Percentiles rank a stretch among this genome's conserved stretches.
phyloP scores from a whole-genome alignment of 768 basidiomycete genomes.

The Russula sp. region DNA sequence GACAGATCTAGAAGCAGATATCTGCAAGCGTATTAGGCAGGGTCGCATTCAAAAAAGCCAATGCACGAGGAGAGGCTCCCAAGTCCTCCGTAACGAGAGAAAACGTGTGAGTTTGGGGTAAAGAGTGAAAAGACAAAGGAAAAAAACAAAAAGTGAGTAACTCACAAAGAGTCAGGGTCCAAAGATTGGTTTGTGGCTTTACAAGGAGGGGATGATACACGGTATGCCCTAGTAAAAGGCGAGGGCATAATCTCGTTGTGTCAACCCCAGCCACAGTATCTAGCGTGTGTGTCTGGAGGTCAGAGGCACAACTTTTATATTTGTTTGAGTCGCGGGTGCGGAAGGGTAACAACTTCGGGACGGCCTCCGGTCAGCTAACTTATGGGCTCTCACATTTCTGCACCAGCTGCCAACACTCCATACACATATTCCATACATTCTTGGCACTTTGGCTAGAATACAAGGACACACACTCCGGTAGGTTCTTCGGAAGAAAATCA shows the following conservation, averaged over 20 bases:
- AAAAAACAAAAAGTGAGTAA: neutral
- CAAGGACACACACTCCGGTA: neutral
- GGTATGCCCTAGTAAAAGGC: constrained; percentile 66
- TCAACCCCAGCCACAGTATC: constrained; percentile 5
- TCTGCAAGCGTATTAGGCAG: constrained; percentile 5
- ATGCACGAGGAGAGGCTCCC: too few relatives aligned
- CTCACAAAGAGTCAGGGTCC: constrained; percentile 23
- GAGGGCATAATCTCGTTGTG: constrained; percentile 45
- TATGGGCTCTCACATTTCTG: too few relatives aligned
- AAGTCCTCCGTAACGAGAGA: neutral
- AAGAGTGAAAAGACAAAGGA: too few relatives aligned
- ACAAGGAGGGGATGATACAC: constrained; percentile 36
- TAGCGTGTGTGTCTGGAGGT: neutral
- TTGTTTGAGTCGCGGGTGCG: constrained; percentile 11
- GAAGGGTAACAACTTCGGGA: too few relatives aligned
- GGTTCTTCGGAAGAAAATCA: neutral
- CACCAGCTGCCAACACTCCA: too few relatives aligned
- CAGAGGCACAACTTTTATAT: constrained; percentile 8
- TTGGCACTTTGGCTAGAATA: neutral
- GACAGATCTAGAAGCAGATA: neutral
- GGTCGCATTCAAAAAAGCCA: constrained; percentile 7
- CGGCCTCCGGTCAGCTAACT: too few relatives aligned
- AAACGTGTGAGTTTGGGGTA: neutral
- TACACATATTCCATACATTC: neutral
- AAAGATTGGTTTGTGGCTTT: constrained; percentile 22